Conservation (phyloP, 2,329 filamentous ascomycete genomes). For the Corinectria fuckeliana region DNA sequence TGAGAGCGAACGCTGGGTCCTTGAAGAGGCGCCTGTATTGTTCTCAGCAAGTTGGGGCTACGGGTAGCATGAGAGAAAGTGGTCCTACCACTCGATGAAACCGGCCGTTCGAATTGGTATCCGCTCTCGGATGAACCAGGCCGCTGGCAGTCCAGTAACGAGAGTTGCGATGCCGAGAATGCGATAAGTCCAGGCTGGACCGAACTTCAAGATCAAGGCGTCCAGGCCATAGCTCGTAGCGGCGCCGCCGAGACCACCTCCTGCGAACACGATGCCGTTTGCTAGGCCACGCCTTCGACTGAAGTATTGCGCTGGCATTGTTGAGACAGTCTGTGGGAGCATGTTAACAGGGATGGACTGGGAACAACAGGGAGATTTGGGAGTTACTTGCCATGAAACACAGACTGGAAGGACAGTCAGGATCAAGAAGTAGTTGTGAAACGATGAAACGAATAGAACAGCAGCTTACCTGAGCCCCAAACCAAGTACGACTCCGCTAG, state of each 20-base stretch:
- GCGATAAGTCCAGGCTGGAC: conserved; percentile 58
- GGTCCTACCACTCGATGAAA: conserved; percentile 57
- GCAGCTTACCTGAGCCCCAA: conserved; percentile 39
- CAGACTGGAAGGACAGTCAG: background rate
- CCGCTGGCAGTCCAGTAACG: conserved; percentile 61
- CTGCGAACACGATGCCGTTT: conserved; percentile 60
- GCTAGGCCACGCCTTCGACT: conserved; percentile 59
- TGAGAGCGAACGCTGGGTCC: conserved; percentile 55
- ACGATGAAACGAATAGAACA: background rate
- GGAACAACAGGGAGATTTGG: conserved; percentile 36
- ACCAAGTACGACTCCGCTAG: conserved; percentile 30
- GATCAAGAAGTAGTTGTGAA: background rate
- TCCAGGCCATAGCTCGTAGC: conserved; percentile 58
- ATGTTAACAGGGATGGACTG: background rate
- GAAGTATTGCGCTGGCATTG: conserved; percentile 58
- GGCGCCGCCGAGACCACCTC: conserved; percentile 63
- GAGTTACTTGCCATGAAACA: conserved; percentile 17
- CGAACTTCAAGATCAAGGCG: conserved; percentile 53
- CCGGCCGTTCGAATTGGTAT: conserved; percentile 12
- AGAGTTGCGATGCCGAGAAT: conserved; percentile 59
- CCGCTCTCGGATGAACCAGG: conserved; percentile 59
- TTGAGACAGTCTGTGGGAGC: conserved; percentile 18
- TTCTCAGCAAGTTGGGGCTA: background rate
- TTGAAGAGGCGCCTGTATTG: conserved; percentile 56
- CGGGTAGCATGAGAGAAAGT: background rate